These are phyloP conservation scores for Phytomonas serpens DNA, from an alignment of 208 protist species.

Conservation along the genomic window DNA sequence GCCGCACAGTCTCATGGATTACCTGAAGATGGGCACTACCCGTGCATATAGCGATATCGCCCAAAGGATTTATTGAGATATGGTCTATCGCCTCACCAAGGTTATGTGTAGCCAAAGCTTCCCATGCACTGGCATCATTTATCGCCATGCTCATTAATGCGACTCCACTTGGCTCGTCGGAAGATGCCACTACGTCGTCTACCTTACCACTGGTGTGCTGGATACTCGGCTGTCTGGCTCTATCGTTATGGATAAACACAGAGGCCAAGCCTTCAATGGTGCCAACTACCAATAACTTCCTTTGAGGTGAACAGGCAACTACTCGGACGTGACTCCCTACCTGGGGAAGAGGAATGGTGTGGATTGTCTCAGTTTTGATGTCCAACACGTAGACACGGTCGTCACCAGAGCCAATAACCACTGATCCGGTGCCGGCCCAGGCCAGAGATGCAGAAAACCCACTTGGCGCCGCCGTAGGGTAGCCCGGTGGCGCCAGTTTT, in stretches of 20 bases:
- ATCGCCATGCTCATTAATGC: background rate
- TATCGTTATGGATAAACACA: conserved; percentile 30
- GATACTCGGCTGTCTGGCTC: background rate
- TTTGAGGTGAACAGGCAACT: conserved; percentile 26
- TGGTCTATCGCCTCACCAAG: conserved; percentile 53
- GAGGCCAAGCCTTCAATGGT: conserved; percentile 62
- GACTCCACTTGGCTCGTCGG: background rate
- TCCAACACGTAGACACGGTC: conserved; percentile 79
- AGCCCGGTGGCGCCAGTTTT: conserved; percentile 49
- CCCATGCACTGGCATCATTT: conserved; percentile 29
- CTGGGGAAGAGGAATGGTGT: conserved; percentile 53
- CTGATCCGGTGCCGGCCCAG: conserved; percentile 56
- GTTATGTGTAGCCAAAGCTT: conserved; percentile 60
- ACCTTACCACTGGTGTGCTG: background rate
- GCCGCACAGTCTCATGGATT: conserved; percentile 81
- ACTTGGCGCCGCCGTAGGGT: conserved; percentile 21
- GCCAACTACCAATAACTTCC: conserved; percentile 40
- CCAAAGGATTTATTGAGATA: conserved; percentile 42
- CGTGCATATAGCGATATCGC: conserved; percentile 51
- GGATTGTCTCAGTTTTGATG: conserved; percentile 59
- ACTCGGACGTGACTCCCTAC: conserved; percentile 40
- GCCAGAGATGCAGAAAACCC: conserved; percentile 34
- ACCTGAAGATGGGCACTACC: conserved; percentile 54
- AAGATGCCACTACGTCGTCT: background rate
- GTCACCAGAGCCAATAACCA: conserved; percentile 78